phyloP scores from a whole-genome alignment of 2,329 filamentous ascomycete species.

The Grosmannia clavigera region DNA sequence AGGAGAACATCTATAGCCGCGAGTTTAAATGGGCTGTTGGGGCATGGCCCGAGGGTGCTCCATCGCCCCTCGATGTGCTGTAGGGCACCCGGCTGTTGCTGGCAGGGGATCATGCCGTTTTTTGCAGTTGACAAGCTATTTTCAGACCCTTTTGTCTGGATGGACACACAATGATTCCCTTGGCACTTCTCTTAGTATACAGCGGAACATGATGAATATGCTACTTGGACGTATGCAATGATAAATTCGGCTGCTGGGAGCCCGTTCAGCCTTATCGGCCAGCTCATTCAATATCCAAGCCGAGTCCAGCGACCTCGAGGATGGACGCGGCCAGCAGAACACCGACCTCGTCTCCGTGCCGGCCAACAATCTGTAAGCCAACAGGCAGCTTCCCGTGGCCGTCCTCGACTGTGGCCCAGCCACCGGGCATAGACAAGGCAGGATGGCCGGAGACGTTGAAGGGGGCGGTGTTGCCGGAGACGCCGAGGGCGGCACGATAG shows the following conservation, averaged over 20 bases:
- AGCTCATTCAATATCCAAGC: constrained; percentile 12
- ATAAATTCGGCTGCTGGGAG: too few relatives aligned
- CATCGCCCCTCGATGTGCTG: not conserved
- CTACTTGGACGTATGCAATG: not conserved
- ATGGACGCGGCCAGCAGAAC: constrained; percentile 18
- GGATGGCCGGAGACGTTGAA: constrained; percentile 41
- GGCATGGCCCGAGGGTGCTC: not conserved
- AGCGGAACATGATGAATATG: not conserved
- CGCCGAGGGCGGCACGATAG: constrained; percentile 29
- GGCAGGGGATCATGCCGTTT: too few relatives aligned
- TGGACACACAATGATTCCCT: not conserved
- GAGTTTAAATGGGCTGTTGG: constrained; percentile 2
- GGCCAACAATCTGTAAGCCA: constrained; percentile 20
- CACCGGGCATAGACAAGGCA: constrained; percentile 32
- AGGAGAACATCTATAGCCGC: not conserved
- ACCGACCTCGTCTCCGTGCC: constrained; percentile 16
- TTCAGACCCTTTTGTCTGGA: not conserved
- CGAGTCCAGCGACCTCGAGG: constrained; percentile 19
- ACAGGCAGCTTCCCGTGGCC: constrained; percentile 16
- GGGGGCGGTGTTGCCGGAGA: constrained; percentile 29
- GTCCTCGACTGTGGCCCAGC: constrained; percentile 17
- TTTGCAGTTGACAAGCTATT: too few relatives aligned
- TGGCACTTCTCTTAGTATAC: too few relatives aligned
- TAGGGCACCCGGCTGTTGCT: not conserved
- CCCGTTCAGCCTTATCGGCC: too few relatives aligned